Base-by-base conservation (phyloP, 805 yeast genomes). In the Teunomyces panamensis region DNA sequence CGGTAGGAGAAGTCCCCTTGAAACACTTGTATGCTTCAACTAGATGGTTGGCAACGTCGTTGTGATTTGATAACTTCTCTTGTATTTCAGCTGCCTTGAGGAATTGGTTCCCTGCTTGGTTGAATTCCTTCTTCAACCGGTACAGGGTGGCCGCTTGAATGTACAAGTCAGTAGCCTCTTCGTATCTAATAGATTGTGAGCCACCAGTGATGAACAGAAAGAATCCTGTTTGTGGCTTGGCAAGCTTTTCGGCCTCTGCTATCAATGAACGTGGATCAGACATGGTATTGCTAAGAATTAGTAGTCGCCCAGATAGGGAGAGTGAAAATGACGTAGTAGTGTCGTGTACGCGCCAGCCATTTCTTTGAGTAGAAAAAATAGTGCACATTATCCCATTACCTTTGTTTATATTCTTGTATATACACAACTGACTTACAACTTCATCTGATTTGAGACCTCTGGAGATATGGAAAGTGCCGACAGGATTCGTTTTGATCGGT, bases 131-230 rank as follows among this genome's bases (percentile, higher is more conserved):
- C 56, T 81, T 83, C 49, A 94, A 68, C 52, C 91, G 80, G 72
- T 83, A 94, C 27, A 81, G 77, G 60, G 92, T 94, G n/a, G 95
- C 99, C 2, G 99, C 99, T 66, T 91, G 95, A 17, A 85, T 75
- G 62, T 84, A 92, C 27, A 89, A 69, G 54, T 94, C 99, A 3
- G 91, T 85, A 3, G 99, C 98, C 54, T 94, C 99, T 63, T 94
- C 99, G 45, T 73, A 79, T 51, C 88, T 78, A 52, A 79, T 76
- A 3, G 83, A 69, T 30, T 78, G 75, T 8, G 85, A 76, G 1
- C 85, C 78, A 3, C 92, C 86, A 45, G 89, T 78, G 16, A 86
- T 59, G 48, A 71, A 66, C 51, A 81, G 78, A 55, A 91, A 79
- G 51, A 87, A 77, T 4, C 96, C 95, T 28, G 83, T 73, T 39